Evolutionary conservation across 805 yeast species (phyloP).

Genomic region (Saturnispora dispora): DNA sequence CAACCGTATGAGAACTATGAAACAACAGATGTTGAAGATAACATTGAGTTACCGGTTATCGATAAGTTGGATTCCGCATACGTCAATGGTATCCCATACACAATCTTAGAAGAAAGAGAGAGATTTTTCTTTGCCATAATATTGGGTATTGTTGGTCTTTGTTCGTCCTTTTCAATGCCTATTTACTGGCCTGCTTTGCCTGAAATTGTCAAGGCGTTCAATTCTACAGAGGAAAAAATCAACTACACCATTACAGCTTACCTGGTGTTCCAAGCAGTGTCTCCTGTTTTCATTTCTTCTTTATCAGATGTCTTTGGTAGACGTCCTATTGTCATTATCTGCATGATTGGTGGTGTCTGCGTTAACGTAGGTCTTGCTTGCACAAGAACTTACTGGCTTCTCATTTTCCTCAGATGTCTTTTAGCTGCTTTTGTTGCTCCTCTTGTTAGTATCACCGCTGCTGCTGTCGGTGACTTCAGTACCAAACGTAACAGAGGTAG

Average conservation of each 20-base stretch:
- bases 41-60: background rate
- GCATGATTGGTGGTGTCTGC: constrained; percentile 46
- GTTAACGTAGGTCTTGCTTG: constrained; percentile 63
- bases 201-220: constrained; percentile 43
- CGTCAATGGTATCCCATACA: constrained; percentile 25
- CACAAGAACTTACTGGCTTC: constrained; percentile 45
- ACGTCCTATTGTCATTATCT: constrained; percentile 52
- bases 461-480: constrained; percentile 68
- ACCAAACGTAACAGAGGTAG: constrained; percentile 61
- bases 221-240: constrained; percentile 46
- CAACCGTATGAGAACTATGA: background rate
- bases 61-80: background rate
- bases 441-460: constrained; percentile 58
- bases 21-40: background rate
- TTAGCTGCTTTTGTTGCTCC: constrained; percentile 77
- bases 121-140: constrained; percentile 32
- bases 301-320: constrained; percentile 67
- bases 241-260: constrained; percentile 73
- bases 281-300: constrained; percentile 62
- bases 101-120: constrained; percentile 38
- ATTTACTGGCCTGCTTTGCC: constrained; percentile 76
- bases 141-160: constrained; percentile 43
- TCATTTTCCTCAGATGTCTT: constrained; percentile 57
- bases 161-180: constrained; percentile 67
- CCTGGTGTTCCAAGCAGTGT: constrained; percentile 63